Base-by-base conservation (phyloP, 1,139 yeast genomes). In the Torulaspora globosa region DNA sequence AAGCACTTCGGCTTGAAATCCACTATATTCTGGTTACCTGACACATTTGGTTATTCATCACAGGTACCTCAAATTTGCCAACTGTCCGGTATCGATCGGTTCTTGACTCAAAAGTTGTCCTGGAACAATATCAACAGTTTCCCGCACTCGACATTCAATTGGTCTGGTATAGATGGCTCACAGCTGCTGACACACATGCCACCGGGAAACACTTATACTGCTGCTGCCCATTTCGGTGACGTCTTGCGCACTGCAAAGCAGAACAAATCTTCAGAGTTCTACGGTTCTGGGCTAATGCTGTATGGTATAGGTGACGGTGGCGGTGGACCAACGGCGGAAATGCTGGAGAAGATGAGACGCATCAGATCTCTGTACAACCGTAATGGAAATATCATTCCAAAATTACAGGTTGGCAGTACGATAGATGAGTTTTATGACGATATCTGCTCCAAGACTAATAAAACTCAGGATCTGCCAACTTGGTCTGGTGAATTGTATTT, bases 251-350 rank as follows among this genome's bases (percentile, higher is more conserved):
- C 95, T 1, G 77, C 82, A 49, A 71, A 71, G 32, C 92, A 88
- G 59, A 95, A 92, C 69, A 85, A 89, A 69, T 87, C 90, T 58
- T 70, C 85, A 53, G 81, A 89, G 47, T 79, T 80, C 55, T 90
- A 84, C 43, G 92, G 87, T 45, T 77, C 85, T 10, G 94, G 95
- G 0, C 72, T 92, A 62, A 70, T 92, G 62, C 72, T 89, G 44
- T 92, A 79, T 59, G 98, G 98, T 33, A 80, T 84, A 58, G 98
- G 98, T 61, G 98, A 92, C 62, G 98, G 98, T 57, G 98, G 98
- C 52, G 97, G 97, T 54, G 98, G 98, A 5, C 97, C 97, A 32
- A 83, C 88, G 3, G 85, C 85, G 36, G 96, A 85, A 60, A 90
- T 89, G 96, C 62, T 92, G 53, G 97, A 92, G 63, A 89, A 88